phyloP scores from a whole-genome alignment of 2,329 filamentous ascomycete species.

The Talaromyces sp. region DNA sequence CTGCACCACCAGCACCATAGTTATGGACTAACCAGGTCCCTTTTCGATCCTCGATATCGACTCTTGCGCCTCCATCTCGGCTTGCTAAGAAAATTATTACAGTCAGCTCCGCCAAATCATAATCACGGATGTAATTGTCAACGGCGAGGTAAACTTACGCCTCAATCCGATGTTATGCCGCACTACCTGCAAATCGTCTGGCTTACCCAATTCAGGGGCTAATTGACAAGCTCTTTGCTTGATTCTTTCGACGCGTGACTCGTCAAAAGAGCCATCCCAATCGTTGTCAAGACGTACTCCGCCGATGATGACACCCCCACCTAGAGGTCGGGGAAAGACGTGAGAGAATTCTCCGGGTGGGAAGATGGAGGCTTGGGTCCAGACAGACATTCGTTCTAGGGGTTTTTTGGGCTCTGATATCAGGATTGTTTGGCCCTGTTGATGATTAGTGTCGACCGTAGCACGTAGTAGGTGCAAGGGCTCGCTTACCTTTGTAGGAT shows the following conservation, averaged over 20 bases:
- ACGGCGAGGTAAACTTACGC: conserved; percentile 1
- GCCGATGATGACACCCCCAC: conserved; percentile 16
- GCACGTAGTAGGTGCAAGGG: neutral
- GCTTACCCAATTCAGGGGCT: conserved; percentile 11
- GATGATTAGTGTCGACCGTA: neutral
- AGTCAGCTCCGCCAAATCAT: neutral
- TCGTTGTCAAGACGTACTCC: conserved; percentile 13
- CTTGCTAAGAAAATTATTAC: conserved; percentile 5
- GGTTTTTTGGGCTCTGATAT: conserved; percentile 12
- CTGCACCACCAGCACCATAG: conserved; percentile 15
- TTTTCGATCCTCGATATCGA: conserved; percentile 15
- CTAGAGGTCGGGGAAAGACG: conserved; percentile 16
- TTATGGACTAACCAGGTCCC: conserved; percentile 14
- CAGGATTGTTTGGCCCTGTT: conserved; percentile 15
- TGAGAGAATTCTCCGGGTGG: conserved; percentile 14
- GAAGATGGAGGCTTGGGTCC: conserved; percentile 11
- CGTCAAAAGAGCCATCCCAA: conserved; percentile 13
- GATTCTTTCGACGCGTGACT: conserved; percentile 5
- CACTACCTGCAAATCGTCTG: conserved; percentile 13
- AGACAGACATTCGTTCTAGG: conserved; percentile 13
- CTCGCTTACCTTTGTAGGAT: conserved; percentile 10
- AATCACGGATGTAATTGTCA: neutral
- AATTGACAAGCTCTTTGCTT: conserved; percentile 16
- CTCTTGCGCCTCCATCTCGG: conserved; percentile 12
- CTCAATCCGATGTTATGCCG: conserved; percentile 15